A percentile compares a stretch with the other conserved stretches of the same genome.
Evolutionary conservation across 441 rosid species (phyloP).

Genomic region (Populus tomentosa): DNA sequence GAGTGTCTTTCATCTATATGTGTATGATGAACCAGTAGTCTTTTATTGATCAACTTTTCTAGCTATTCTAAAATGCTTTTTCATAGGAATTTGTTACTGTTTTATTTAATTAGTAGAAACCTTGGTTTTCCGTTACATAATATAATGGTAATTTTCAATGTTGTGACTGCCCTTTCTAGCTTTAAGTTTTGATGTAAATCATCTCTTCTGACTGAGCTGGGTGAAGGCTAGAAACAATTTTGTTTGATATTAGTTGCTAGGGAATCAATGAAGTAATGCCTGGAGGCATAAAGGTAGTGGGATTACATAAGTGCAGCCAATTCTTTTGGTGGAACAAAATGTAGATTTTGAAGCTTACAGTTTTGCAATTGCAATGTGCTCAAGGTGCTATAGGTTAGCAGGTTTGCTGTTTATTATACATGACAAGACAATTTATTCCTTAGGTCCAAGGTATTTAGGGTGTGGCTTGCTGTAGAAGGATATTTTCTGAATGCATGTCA

Average conservation of each 20-base stretch:
- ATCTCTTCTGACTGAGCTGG: background rate
- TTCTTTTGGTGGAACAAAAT: background rate
- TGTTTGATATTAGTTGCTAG: background rate
- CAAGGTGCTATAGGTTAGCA: background rate
- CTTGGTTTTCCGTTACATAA: slow-evolving; percentile 15
- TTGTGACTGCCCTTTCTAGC: slow-evolving; percentile 10
- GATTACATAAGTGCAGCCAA: background rate
- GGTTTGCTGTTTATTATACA: background rate
- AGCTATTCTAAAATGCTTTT: slow-evolving; percentile 31
- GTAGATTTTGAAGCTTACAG: background rate
- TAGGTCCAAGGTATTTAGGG: background rate
- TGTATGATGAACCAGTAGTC: slow-evolving; percentile 32
- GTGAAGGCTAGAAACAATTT: background rate
- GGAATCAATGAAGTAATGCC: background rate
- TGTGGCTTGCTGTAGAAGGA: background rate
- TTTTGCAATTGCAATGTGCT: background rate
- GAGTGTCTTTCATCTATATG: slow-evolving; percentile 32
- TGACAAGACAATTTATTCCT: background rate
- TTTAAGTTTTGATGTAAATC: background rate
- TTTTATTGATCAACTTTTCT: slow-evolving; percentile 38
- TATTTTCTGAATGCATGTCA: background rate
- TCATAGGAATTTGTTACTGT: slow-evolving; percentile 22
- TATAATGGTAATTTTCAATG: slow-evolving; percentile 16
- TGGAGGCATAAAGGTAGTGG: background rate
- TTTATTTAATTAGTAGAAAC: slow-evolving; percentile 25